Percentiles rank a stretch among this genome's conserved stretches.
phyloP scores from a whole-genome alignment of 1,284 basidiomycete genomes.

The Abortiporus biennis region DNA sequence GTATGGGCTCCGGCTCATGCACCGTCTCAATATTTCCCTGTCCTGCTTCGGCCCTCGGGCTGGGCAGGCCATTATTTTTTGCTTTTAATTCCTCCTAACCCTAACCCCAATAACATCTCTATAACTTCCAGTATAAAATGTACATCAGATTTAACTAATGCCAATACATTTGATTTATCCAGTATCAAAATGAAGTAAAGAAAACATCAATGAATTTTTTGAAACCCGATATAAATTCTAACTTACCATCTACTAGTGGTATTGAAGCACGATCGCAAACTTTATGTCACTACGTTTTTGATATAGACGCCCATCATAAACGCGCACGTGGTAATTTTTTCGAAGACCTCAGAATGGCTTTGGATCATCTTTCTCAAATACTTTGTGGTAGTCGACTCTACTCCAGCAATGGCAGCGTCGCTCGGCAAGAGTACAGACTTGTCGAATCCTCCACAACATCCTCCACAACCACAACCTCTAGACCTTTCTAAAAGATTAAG shows the following conservation, averaged over 20 bases:
- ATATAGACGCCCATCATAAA: no score
- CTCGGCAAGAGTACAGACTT: constrained; percentile 11
- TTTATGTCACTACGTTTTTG: no score
- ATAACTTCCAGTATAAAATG: no score
- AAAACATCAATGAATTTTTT: no score
- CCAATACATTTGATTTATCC: no score
- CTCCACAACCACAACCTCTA: constrained; percentile 11
- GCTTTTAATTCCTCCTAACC: constrained; percentile 6
- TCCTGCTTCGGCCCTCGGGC: constrained; percentile 28
- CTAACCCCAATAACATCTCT: no score
- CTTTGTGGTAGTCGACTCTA: constrained; percentile 25
- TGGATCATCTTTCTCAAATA: constrained; percentile 16
- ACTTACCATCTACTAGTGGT: no score
- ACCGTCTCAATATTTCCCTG: constrained; percentile 69
- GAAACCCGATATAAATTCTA: no score
- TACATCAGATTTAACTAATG: no score
- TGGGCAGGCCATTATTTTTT: constrained; percentile 9
- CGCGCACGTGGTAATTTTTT: constrained; percentile 28
- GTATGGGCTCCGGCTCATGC: constrained; percentile 63
- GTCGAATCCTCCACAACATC: constrained; percentile 14
- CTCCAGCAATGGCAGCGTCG: constrained; percentile 21
- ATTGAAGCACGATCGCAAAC: no score
- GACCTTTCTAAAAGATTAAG: constrained; percentile 15
- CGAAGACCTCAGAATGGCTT: constrained; percentile 6
- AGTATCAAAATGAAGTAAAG: no score